Conservation (phyloP, 805 yeast species). For the Candida boidinii region DNA sequence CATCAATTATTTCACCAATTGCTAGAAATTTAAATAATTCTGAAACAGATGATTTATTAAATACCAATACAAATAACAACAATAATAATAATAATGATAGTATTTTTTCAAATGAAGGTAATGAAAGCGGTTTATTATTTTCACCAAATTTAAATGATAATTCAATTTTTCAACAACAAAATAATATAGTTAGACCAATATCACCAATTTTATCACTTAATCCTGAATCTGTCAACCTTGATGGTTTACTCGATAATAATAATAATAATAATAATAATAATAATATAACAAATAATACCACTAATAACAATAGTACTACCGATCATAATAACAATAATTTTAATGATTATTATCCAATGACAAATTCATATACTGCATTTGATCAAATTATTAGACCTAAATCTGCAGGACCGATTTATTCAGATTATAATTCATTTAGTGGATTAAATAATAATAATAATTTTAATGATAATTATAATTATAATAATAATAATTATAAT, state of each 20-base stretch:
- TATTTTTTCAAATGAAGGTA: slow-evolving; percentile 2
- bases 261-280: background rate
- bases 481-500: background rate
- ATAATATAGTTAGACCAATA: slow-evolving; percentile 19
- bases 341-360: background rate
- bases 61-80: too few species aligned
- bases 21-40: too few species aligned
- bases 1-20: too few species aligned
- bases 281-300: background rate
- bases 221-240: slow-evolving; percentile 29
- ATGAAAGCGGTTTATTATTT: slow-evolving; percentile 9
- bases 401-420: slow-evolving; percentile 34
- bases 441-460: too few species aligned
- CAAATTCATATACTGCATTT: background rate
- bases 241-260: slow-evolving; percentile 27
- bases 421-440: slow-evolving; percentile 5
- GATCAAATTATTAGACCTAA: slow-evolving; percentile 29
- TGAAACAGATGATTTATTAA: too few species aligned
- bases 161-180: slow-evolving; percentile 15
- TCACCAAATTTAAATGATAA: slow-evolving; percentile 17
- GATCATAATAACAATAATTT: slow-evolving; percentile 3
- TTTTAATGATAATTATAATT: background rate
- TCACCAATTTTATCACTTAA: slow-evolving; percentile 24
- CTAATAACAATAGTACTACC: too few species aligned
- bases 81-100: background rate